Conservation (phyloP, 2,329 filamentous ascomycete species). For the Dactylellina sp. region DNA sequence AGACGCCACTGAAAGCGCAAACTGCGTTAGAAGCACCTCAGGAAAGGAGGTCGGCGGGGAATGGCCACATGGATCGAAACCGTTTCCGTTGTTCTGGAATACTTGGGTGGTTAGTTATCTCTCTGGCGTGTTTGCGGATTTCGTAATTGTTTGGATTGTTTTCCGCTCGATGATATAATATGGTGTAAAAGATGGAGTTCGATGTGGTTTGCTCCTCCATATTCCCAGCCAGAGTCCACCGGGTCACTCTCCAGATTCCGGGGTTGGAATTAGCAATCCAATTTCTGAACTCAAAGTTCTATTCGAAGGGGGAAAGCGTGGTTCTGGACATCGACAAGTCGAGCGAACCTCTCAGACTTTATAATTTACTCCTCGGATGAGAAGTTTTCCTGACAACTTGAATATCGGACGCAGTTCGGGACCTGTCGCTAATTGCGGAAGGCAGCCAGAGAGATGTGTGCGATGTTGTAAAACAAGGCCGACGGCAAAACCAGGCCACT, state of each 20-base stretch:
- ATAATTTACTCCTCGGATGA: not conserved
- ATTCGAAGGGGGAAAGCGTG: not conserved
- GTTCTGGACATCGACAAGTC: not conserved
- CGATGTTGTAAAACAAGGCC: not conserved
- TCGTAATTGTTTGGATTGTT: not conserved
- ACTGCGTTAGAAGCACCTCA: slow-evolving; percentile 4
- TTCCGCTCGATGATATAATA: not conserved
- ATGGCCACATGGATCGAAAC: not conserved
- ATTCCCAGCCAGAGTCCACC: too few relatives aligned
- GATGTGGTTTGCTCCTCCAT: not conserved
- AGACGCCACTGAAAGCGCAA: slow-evolving; percentile 32
- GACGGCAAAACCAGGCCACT: too few relatives aligned
- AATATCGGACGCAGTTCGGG: slow-evolving; percentile 5
- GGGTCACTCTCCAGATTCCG: slow-evolving; percentile 5
- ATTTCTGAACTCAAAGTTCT: slow-evolving; percentile 4
- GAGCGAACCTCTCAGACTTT: not conserved
- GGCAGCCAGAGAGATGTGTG: not conserved
- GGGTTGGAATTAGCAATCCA: not conserved
- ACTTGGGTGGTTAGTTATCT: not conserved
- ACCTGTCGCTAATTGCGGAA: not conserved
- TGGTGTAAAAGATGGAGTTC: not conserved
- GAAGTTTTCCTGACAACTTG: not conserved
- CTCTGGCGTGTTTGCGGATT: not conserved
- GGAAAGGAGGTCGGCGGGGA: slow-evolving; percentile 30
- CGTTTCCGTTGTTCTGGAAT: slow-evolving; percentile 10